Evolutionary conservation across 345 rosid genomes (phyloP).

Genomic region (Cardamine resedifolia): DNA sequence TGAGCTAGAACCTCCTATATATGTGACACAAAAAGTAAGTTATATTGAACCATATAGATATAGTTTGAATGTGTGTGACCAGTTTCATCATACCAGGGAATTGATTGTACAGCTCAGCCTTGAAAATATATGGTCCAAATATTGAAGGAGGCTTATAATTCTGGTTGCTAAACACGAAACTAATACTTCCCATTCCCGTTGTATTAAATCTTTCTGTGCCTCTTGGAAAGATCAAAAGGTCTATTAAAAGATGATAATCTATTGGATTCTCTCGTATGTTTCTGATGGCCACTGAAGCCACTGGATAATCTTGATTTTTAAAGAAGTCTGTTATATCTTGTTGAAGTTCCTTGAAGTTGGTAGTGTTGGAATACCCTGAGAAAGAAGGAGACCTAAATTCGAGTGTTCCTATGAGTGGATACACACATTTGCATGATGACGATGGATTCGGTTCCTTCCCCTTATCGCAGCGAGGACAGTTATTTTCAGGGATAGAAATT

Average conservation of each 20-base stretch:
- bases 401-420: neutral
- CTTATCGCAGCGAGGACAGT: neutral
- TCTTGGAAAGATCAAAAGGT: neutral
- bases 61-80: neutral
- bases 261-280: neutral
- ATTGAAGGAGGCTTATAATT: neutral
- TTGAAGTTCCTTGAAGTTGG: neutral
- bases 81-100: neutral
- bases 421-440: neutral
- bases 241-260: neutral
- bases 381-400: conserved; percentile 7
- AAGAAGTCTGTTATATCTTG: neutral
- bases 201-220: neutral
- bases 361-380: neutral
- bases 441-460: neutral
- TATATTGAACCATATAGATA: neutral
- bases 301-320: neutral
- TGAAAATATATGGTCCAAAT: neutral
- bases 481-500: neutral
- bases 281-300: neutral
- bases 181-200: neutral
- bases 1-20: conserved; percentile 37
- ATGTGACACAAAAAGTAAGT: neutral
- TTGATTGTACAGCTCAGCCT: fast-evolving
- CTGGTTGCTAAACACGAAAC: neutral